Percentiles rank a stretch among this genome's conserved stretches.
These are phyloP conservation scores for Iberis pinnata DNA, from an alignment of 345 rosid genomes.

Conservation along the genomic window DNA sequence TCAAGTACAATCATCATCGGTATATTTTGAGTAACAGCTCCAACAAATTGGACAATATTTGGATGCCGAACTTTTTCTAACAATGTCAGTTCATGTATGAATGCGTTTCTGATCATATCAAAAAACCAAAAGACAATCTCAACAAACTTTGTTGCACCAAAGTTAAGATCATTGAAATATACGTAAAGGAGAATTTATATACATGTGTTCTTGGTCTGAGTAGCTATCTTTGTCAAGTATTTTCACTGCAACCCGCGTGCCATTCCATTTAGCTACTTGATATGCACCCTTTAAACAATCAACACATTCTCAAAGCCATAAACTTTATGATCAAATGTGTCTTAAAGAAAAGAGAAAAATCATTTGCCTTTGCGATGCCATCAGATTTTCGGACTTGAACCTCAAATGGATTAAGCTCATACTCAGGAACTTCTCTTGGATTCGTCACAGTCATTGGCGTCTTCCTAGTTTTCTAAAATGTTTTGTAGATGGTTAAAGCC, in stretches of 20 bases:
- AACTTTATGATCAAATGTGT: too few species aligned
- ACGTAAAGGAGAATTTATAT: constrained; percentile 25
- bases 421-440: constrained; percentile 90
- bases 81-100: constrained; percentile 72
- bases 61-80: constrained; percentile 94
- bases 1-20: constrained; percentile 97
- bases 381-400: constrained; percentile 81
- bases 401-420: constrained; percentile 89
- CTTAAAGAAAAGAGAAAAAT: too few species aligned
- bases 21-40: constrained; percentile 93
- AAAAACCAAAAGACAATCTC: neutral
- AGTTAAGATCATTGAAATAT: too few species aligned
- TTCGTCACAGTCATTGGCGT: constrained; percentile 91
- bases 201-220: constrained; percentile 66
- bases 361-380: constrained; percentile 85
- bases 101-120: constrained; percentile 54
- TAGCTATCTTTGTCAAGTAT: constrained; percentile 73
- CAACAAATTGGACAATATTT: constrained; percentile 93
- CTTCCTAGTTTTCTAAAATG: constrained; percentile 78
- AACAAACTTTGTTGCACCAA: too few species aligned
- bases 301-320: too few species aligned
- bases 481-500: too few species aligned
- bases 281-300: constrained; percentile 73
- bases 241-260: constrained; percentile 85
- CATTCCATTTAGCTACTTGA: constrained; percentile 99